A percentile compares a stretch with the other conserved stretches of the same genome.
Conservation (phyloP, 441 rosid genomes). For the Arabidopsis hybrid region DNA sequence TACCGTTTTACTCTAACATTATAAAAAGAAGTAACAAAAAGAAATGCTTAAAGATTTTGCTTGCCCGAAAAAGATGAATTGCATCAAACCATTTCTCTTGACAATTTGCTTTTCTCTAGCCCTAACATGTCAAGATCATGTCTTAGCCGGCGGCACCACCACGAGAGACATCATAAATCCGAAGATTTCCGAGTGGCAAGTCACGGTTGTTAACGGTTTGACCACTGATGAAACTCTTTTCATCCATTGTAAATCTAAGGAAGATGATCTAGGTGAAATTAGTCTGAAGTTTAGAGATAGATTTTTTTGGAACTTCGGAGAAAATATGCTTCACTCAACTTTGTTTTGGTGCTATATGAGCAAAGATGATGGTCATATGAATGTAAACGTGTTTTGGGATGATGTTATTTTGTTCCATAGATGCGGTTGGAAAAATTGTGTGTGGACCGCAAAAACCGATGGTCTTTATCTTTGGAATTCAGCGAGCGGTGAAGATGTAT, state of each 20-base stretch:
- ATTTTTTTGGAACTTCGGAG: slow-evolving; percentile 46
- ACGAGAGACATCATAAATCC: slow-evolving; percentile 22
- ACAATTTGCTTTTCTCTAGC: slow-evolving; percentile 9
- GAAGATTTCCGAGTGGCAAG: slow-evolving; percentile 41
- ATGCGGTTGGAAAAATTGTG: slow-evolving; percentile 45
- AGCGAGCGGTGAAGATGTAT: slow-evolving; percentile 17
- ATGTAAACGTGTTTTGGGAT: slow-evolving; percentile 50
- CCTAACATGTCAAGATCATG: slow-evolving; percentile 19
- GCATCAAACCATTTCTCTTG: slow-evolving; percentile 6
- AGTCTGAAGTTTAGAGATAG: background rate
- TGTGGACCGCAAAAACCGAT: slow-evolving; percentile 46
- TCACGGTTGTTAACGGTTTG: slow-evolving; percentile 44
- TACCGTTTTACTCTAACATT: slow-evolving; percentile 27
- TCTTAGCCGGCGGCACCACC: background rate
- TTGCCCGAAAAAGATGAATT: slow-evolving; percentile 16
- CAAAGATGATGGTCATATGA: slow-evolving; percentile 38
- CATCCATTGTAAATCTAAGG: slow-evolving; percentile 50
- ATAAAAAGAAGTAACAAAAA: slow-evolving; percentile 9
- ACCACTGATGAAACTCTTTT: slow-evolving; percentile 16
- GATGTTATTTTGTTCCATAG: slow-evolving; percentile 43
- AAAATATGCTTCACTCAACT: slow-evolving; percentile 39
- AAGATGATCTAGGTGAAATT: slow-evolving; percentile 49
- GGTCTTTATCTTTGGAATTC: slow-evolving; percentile 47
- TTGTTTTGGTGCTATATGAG: slow-evolving; percentile 48
- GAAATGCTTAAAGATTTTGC: background rate